phyloP scores from a whole-genome alignment of 306 rosid species.

The Prunus armeniaca region DNA sequence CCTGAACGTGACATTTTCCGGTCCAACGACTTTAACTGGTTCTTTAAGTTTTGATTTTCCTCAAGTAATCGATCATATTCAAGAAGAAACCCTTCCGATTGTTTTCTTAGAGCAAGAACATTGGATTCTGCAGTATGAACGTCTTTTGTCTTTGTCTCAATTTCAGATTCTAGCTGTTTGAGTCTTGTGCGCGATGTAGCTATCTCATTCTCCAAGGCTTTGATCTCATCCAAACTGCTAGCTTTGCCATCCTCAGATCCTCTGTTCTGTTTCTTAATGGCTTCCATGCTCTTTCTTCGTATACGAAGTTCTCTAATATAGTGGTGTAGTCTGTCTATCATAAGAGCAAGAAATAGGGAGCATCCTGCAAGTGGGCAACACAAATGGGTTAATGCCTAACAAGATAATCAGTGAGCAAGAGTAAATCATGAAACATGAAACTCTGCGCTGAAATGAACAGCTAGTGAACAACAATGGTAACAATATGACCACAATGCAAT shows the following conservation, averaged over 20 bases:
- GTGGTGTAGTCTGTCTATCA: conserved; percentile 89
- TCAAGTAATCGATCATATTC: conserved; percentile 89
- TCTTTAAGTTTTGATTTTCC: conserved; percentile 79
- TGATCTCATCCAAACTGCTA: conserved; percentile 43
- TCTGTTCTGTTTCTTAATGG: conserved; percentile 67
- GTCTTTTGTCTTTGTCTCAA: conserved; percentile 57
- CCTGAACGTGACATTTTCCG: conserved; percentile 48
- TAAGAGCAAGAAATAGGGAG: conserved; percentile 67
- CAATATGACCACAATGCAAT: neutral
- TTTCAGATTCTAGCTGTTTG: conserved; percentile 56
- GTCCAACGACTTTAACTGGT: conserved; percentile 58
- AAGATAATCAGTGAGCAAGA: conserved; percentile 11
- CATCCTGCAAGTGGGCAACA: conserved; percentile 57
- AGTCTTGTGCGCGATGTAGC: conserved; percentile 40
- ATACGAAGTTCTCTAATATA: conserved; percentile 79
- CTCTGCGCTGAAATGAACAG: neutral
- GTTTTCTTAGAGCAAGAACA: conserved; percentile 75
- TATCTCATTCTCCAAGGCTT: conserved; percentile 57
- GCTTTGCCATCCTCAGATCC: conserved; percentile 56
- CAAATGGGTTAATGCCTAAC: conserved; percentile 11
- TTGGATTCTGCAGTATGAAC: conserved; percentile 62
- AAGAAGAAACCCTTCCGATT: conserved; percentile 90
- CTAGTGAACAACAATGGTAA: neutral
- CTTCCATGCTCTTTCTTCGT: conserved; percentile 83
- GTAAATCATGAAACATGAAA: neutral